Evolutionary conservation across 2,329 filamentous ascomycete genomes (phyloP).

Genomic region (Huntiella savannae): DNA sequence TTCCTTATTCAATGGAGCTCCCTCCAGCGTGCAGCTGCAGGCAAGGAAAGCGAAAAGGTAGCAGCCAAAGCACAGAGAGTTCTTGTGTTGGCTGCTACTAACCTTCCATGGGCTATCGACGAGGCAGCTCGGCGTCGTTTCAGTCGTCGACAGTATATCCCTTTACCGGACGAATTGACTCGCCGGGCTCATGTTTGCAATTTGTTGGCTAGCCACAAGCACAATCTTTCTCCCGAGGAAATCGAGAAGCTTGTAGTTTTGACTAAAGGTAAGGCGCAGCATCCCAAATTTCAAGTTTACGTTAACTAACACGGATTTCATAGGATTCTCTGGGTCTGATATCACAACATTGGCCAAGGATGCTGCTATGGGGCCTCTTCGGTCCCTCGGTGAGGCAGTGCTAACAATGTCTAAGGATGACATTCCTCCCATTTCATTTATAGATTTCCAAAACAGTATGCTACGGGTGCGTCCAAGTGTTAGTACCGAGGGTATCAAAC

Average conservation of each 20-base stretch:
- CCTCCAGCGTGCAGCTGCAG: conserved; percentile 58
- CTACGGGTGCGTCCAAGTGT: conserved; percentile 78
- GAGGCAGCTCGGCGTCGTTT: conserved; percentile 83
- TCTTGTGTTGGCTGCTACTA: conserved; percentile 84
- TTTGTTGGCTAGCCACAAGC: conserved; percentile 72
- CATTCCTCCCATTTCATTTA: conserved; percentile 66
- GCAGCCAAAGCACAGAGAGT: conserved; percentile 68
- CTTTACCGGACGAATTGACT: conserved; percentile 70
- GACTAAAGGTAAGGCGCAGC: conserved; percentile 51
- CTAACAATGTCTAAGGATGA: conserved; percentile 87
- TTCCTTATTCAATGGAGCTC: conserved; percentile 97
- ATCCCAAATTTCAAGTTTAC: background rate
- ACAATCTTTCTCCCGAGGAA: conserved; percentile 52
- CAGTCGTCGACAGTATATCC: conserved; percentile 87
- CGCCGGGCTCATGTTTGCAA: conserved; percentile 61
- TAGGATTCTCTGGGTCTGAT: conserved; percentile 93
- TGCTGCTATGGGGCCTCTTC: conserved; percentile 87
- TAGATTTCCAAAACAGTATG: conserved; percentile 72
- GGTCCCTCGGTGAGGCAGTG: conserved; percentile 74
- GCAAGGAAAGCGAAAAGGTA: conserved; percentile 34
- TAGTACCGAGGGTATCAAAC: conserved; percentile 61
- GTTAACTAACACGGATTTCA: conserved; percentile 3
- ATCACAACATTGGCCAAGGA: conserved; percentile 95
- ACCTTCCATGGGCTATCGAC: conserved; percentile 93
- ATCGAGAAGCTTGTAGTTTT: conserved; percentile 54